These are phyloP conservation scores for Prosopis cineraria DNA, from an alignment of 306 rosid species.

Conservation along the genomic window DNA sequence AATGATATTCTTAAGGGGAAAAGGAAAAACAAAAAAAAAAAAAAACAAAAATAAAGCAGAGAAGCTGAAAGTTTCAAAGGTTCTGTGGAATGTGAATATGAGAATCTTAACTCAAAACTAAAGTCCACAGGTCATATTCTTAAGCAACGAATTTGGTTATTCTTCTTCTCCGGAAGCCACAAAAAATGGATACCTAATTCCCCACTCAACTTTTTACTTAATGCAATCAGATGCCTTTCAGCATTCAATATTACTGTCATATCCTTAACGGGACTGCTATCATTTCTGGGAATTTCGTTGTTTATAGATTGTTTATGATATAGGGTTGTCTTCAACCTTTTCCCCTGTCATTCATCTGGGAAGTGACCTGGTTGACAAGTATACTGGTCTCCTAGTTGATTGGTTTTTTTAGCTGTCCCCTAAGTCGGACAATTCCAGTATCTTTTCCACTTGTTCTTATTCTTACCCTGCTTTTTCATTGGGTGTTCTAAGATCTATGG, in stretches of 20 bases:
- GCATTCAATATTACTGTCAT: conserved; percentile 35
- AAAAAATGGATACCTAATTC: conserved; percentile 91
- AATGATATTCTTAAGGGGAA: conserved; percentile 75
- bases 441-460: conserved; percentile 34
- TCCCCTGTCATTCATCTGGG: conserved; percentile 19
- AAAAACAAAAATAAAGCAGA: not conserved
- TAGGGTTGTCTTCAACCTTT: conserved; percentile 32
- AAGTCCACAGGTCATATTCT: conserved; percentile 74
- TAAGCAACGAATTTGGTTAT: conserved; percentile 80
- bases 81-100: conserved; percentile 71
- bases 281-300: conserved; percentile 40
- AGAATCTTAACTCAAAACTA: conserved; percentile 76
- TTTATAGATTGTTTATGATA: conserved; percentile 45
- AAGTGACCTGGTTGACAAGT: conserved; percentile 46
- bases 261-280: conserved; percentile 32
- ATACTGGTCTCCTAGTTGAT: conserved; percentile 31
- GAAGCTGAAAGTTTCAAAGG: conserved; percentile 46
- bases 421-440: conserved; percentile 31
- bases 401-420: conserved; percentile 36
- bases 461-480: not conserved
- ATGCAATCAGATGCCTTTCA: conserved; percentile 59
- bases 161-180: conserved; percentile 75
- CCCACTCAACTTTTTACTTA: conserved; percentile 64
- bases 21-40: not conserved
- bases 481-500: not conserved